Evolutionary conservation across 208 protist genomes (phyloP).

Genomic region (Leishmania lainsoni): DNA sequence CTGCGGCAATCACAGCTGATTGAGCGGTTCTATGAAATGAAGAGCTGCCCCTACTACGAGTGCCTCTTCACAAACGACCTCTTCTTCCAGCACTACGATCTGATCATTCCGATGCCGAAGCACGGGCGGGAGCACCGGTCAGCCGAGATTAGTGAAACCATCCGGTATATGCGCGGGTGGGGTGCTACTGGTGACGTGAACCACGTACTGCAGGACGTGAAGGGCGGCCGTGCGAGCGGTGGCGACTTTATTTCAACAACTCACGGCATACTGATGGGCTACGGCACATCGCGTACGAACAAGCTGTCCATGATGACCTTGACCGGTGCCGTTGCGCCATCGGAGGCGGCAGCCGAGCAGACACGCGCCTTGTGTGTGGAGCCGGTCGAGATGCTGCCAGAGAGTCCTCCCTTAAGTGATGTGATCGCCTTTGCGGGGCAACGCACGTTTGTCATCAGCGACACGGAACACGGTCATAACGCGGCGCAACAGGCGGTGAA

Average conservation of each 20-base stretch:
- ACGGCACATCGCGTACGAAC: slow-evolving; percentile 73
- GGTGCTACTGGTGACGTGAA: slow-evolving; percentile 73
- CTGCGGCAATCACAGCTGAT: slow-evolving; percentile 72
- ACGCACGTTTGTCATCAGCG: slow-evolving; percentile 70
- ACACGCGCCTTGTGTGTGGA: slow-evolving; percentile 57
- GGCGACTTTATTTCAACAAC: slow-evolving; percentile 80
- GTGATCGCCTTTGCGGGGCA: slow-evolving; percentile 74
- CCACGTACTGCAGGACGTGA: slow-evolving; percentile 78
- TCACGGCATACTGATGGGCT: slow-evolving; percentile 81
- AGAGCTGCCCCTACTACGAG: slow-evolving; percentile 81
- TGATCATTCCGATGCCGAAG: slow-evolving; percentile 89
- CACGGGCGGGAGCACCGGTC: slow-evolving; percentile 78
- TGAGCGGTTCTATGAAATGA: slow-evolving; percentile 83
- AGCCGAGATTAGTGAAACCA: slow-evolving; percentile 82
- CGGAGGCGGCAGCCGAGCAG: slow-evolving; percentile 41
- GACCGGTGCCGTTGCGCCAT: slow-evolving; percentile 37
- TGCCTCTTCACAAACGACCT: slow-evolving; percentile 78
- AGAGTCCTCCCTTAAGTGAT: slow-evolving; percentile 79
- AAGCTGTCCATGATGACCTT: slow-evolving; percentile 66
- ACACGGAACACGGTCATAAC: slow-evolving; percentile 56
- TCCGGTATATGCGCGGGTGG: slow-evolving; percentile 86
- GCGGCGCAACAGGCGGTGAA: slow-evolving; percentile 51
- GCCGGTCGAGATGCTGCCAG: slow-evolving; percentile 71
- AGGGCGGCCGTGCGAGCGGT: slow-evolving; percentile 64
- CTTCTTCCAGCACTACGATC: slow-evolving; percentile 78